Evolutionary conservation across 2,329 filamentous ascomycete species (phyloP).

Genomic region (Chaetomium olivaceum): DNA sequence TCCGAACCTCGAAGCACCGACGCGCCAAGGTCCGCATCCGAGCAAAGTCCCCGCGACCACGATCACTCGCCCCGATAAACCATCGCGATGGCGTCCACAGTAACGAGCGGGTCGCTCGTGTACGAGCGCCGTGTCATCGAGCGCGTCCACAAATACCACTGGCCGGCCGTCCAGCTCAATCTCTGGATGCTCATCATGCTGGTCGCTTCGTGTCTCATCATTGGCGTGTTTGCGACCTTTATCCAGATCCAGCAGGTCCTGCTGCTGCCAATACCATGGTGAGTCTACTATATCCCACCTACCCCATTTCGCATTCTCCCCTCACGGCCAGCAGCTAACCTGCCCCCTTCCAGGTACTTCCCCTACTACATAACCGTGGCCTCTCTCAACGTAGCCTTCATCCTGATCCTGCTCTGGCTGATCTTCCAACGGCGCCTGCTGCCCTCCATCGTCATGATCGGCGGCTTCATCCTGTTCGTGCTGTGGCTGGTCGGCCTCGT

Average conservation of each 20-base stretch:
- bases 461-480: constrained; percentile 65
- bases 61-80: background rate
- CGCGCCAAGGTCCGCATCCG: background rate
- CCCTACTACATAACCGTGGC: constrained; percentile 63
- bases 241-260: constrained; percentile 60
- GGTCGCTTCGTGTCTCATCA: constrained; percentile 56
- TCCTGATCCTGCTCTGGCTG: constrained; percentile 63
- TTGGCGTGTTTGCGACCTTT: constrained; percentile 63
- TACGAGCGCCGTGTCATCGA: constrained; percentile 45
- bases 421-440: constrained; percentile 63
- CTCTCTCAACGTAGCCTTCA: constrained; percentile 64
- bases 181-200: constrained; percentile 69
- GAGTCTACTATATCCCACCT: constrained; percentile 31
- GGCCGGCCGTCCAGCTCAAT: constrained; percentile 67
- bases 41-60: background rate
- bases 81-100: constrained; percentile 41
- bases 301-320: background rate
- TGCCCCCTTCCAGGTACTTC: constrained; percentile 57
- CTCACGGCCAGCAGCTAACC: background rate
- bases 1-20: background rate
- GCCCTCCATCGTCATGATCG: constrained; percentile 62
- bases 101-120: constrained; percentile 45
- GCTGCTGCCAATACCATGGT: constrained; percentile 61
- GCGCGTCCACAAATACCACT: constrained; percentile 63
- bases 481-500: constrained; percentile 68